Base-by-base conservation (phyloP, 169 alveolate genomes). In the Fabrea salina region DNA sequence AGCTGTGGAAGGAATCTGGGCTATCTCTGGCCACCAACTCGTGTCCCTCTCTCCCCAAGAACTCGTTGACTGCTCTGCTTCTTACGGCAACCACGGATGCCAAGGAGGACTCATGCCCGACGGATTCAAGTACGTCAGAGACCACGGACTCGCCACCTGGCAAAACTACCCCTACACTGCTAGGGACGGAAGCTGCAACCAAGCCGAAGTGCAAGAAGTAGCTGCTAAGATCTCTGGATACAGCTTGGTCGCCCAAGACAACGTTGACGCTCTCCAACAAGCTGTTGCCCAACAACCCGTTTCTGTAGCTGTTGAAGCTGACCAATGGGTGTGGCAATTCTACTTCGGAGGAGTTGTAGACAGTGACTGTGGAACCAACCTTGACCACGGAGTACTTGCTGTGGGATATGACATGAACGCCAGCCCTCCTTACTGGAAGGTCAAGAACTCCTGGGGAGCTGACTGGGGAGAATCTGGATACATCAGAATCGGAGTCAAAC, bases 381-480 rank as follows among this genome's bases (percentile, higher is more conserved):
- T 44, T 44, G 80, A 83, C 33, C 82, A 47, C 57, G 77, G 75
- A 43, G 80, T 84, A 2, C 35, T 59, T 19, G 33, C 68, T 61
- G 86, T 84, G 35, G 90, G 90, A 22, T 84, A 74, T 57, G 90
- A 86, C 4, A 32, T 40, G 13, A 70, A 80, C 22, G 30, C 7
- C 0, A 80, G 77, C 44, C 25, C 50, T 16, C 70, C 47, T 4
- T 87, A 83, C 80, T 87, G 89, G 89, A 5, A 71, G 13, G 30
- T 83, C 32, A 82, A 75, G 64, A 86, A 86, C 80, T 77, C 88
- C 25, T 86, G 91, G 91, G 88, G 91, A 6, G 57, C 30, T 4
- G 6, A 19, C 56, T 86, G 91, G 91, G 91, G 91, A 8, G 91
- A 86, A 58, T 8, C 53, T 16, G 91, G 91, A 22, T 87, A 41